A percentile compares a stretch with the other conserved stretches of the same genome.
Evolutionary conservation across 1,284 basidiomycete genomes (phyloP).

Genomic region (Porodaedalea pini): DNA sequence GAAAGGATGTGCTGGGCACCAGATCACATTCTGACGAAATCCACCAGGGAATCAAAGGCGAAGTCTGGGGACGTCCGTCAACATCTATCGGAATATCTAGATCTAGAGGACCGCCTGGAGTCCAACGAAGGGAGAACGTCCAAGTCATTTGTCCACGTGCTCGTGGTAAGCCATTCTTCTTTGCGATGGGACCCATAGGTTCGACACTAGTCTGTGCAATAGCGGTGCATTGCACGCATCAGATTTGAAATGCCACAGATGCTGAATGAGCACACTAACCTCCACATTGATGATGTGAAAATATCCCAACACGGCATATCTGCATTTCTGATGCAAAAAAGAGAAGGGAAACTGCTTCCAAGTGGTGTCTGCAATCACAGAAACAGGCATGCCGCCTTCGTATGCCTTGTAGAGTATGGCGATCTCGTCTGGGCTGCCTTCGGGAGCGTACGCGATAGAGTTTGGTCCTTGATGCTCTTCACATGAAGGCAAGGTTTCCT

Average conservation of each 20-base stretch:
- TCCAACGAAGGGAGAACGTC: slow-evolving; percentile 9
- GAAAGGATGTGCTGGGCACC: background rate
- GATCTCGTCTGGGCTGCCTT: slow-evolving; percentile 4
- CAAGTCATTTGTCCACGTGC: background rate
- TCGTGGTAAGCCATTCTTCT: background rate
- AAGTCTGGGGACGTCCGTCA: background rate
- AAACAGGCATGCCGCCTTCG: slow-evolving; percentile 1
- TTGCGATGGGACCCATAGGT: background rate
- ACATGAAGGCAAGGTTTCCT: too few species aligned
- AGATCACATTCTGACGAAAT: background rate
- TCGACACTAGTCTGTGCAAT: background rate
- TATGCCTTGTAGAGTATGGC: background rate
- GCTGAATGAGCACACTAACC: background rate
- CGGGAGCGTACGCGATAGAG: too few species aligned
- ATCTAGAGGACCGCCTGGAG: background rate
- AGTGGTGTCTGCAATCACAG: background rate
- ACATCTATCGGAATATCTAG: background rate
- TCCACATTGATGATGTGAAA: slow-evolving; percentile 6
- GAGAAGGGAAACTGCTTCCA: slow-evolving; percentile 4
- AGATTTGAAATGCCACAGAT: background rate
- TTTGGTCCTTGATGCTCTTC: too few species aligned
- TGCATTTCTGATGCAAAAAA: background rate
- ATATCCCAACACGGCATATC: slow-evolving; percentile 7
- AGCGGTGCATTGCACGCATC: background rate
- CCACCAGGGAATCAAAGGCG: slow-evolving; percentile 5